Percentiles rank a stretch among this genome's conserved stretches.
Evolutionary conservation across 2,329 filamentous ascomycete species (phyloP).

Genomic region (Aureobasidium sp.): DNA sequence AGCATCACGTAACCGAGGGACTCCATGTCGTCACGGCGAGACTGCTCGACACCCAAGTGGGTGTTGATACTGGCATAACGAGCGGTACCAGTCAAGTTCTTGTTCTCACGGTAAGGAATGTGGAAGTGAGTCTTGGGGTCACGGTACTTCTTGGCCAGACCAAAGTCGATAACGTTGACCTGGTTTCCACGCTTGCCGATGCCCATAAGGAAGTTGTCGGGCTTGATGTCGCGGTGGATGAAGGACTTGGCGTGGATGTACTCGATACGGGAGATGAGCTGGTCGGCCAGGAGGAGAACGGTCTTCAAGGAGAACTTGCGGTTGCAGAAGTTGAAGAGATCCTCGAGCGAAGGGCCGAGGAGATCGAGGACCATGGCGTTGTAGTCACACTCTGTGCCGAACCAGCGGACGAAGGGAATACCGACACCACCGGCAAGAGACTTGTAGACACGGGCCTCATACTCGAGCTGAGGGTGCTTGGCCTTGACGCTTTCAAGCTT

Average conservation of each 20-base stretch:
- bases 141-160: slow-evolving; percentile 98
- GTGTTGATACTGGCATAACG: slow-evolving; percentile 99
- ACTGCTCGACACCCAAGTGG: slow-evolving; percentile 95
- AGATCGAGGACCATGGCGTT: slow-evolving; percentile 99
- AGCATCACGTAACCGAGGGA: slow-evolving; percentile 99
- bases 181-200: slow-evolving; percentile 99
- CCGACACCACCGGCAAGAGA: slow-evolving; percentile 91
- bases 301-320: slow-evolving; percentile 99
- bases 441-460: slow-evolving; percentile 91
- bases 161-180: slow-evolving; percentile 99
- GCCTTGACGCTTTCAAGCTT: slow-evolving; percentile 99
- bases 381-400: slow-evolving; percentile 98
- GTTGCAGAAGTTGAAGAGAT: slow-evolving; percentile 99
- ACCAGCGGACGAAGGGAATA: slow-evolving; percentile 98
- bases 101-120: slow-evolving; percentile 99
- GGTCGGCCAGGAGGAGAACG: slow-evolving; percentile 89
- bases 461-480: slow-evolving; percentile 97
- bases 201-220: slow-evolving; percentile 99
- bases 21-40: slow-evolving; percentile 98
- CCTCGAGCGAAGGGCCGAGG: slow-evolving; percentile 89
- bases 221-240: slow-evolving; percentile 99
- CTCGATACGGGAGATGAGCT: slow-evolving; percentile 98
- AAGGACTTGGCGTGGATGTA: slow-evolving; percentile 99
- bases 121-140: slow-evolving; percentile 99
- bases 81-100: slow-evolving; percentile 98